Evolutionary conservation across 2,329 filamentous ascomycete genomes (phyloP), one percentile per base, ranked within the genome.

Genomic region (Colletotrichum liriopes): DNA sequence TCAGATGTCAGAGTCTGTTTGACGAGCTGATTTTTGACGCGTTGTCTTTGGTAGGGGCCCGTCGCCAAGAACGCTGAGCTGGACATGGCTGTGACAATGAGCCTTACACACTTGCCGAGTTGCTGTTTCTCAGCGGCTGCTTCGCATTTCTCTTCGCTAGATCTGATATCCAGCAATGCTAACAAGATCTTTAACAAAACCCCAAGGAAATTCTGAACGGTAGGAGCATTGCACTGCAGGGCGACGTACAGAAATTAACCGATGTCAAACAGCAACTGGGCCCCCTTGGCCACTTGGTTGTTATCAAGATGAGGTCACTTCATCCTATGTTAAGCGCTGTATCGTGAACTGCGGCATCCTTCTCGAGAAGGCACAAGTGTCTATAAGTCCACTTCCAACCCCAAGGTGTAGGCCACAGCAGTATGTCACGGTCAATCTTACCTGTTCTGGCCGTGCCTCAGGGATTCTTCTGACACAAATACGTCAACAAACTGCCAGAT

Each of bases 401-500:
- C 43, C 8, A 12, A 2, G n/a, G 14, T 43, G 41, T 26, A 55
- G 7, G 41, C 11, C 11, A 18, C 18, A 35, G 8, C 18, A 35
- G 29, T 35, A n/a, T 11, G 12, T 6, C 7, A 9, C 51, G 3
- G 18, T 35, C 29, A 14, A 35, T n/a, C 16, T 18, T 7, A 37
- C 26, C 6, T 18, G 29, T 18, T 37, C 58, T 61, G n/a, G 7
- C 14, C n/a, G 35, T 49, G 18, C 12, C 26, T 47, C 20, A 29
- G 52, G 52, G 65, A 65, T 23, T 32, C 26, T 20, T 18, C 23
- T 55, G 23, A 7, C 14, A 39, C 52, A 65, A 39, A 14, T 18
- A 23, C 37, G n/a, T 23, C 26, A 26, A 56, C 11, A 32, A n/a
- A 20, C 68, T 51, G 35, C 23, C 54, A 62, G 60, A 73, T 65